A percentile compares a stretch with the other conserved stretches of the same genome.
Evolutionary conservation across 495 filamentous ascomycete genomes (phyloP).

Genomic region (Xylaria intraflava): DNA sequence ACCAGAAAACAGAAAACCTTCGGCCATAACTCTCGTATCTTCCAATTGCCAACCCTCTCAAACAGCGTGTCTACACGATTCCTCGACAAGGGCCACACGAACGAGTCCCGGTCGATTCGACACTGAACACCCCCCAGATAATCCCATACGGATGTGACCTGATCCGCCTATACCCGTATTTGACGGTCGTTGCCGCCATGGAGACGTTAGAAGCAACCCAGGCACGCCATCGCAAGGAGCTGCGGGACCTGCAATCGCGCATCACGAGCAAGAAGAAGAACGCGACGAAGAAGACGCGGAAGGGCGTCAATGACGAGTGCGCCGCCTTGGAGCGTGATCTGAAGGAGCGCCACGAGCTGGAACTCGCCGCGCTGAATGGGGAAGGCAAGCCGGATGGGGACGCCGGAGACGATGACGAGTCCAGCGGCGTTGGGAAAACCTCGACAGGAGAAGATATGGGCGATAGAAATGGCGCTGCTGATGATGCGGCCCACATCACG

Average conservation of each 20-base stretch:
- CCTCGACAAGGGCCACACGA: not conserved
- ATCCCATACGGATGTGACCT: too few relatives aligned
- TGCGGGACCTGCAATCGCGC: slow-evolving; percentile 71
- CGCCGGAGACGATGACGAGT: slow-evolving; percentile 15
- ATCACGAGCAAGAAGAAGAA: slow-evolving; percentile 93
- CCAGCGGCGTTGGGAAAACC: slow-evolving; percentile 6
- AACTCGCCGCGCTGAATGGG: slow-evolving; percentile 51
- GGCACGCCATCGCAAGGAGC: slow-evolving; percentile 79
- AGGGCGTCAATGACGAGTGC: slow-evolving; percentile 80
- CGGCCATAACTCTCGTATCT: too few relatives aligned
- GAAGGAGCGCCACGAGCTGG: slow-evolving; percentile 58
- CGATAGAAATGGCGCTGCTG: slow-evolving; percentile 9
- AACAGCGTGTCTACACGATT: not conserved
- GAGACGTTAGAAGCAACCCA: slow-evolving; percentile 65
- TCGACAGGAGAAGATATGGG: slow-evolving; percentile 6
- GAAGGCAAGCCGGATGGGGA: slow-evolving; percentile 12
- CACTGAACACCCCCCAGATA: too few relatives aligned
- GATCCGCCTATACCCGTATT: not conserved
- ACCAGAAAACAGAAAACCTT: too few relatives aligned
- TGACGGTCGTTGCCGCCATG: slow-evolving; percentile 6
- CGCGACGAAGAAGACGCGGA: slow-evolving; percentile 92
- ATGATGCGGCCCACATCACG: slow-evolving; percentile 9
- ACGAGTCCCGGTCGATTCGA: too few relatives aligned
- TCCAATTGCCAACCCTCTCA: not conserved
- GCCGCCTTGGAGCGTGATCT: slow-evolving; percentile 62